Evolutionary conservation across 2,329 filamentous ascomycete species (phyloP).

Genomic region (Botrytis pseudocinerea): DNA sequence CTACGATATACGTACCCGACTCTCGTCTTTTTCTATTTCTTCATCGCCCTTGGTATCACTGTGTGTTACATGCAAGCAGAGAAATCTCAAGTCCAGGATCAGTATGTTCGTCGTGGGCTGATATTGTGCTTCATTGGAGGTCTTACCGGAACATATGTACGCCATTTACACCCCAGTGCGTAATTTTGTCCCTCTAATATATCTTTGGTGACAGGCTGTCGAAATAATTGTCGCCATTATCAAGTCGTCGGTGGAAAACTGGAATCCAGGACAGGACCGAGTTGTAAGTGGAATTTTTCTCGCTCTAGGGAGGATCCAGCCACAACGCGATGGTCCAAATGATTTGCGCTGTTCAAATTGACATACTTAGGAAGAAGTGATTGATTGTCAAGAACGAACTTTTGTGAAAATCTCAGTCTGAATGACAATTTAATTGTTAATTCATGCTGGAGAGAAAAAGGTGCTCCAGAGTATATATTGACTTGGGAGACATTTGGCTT

Average conservation of each 20-base stretch:
- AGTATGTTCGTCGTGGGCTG: conserved; percentile 46
- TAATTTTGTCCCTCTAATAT: conserved; percentile 22
- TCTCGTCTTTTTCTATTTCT: conserved; percentile 58
- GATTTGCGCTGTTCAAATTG: no score
- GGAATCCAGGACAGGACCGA: conserved; percentile 37
- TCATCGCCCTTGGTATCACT: conserved; percentile 51
- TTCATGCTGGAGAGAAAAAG: background rate
- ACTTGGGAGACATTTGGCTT: background rate
- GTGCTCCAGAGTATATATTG: background rate
- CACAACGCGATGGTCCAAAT: background rate
- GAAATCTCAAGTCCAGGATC: conserved; percentile 41
- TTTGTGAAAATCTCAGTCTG: background rate
- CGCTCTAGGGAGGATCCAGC: background rate
- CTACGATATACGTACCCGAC: conserved; percentile 62
- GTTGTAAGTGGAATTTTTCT: conserved; percentile 32
- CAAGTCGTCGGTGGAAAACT: conserved; percentile 31
- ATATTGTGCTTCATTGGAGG: conserved; percentile 45
- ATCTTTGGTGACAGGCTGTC: conserved; percentile 42
- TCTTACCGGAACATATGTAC: conserved; percentile 46
- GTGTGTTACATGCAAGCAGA: conserved; percentile 55
- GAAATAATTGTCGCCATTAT: conserved; percentile 38
- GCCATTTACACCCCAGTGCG: conserved; percentile 24
- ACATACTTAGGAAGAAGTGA: background rate
- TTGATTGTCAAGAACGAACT: background rate
- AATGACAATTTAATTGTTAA: background rate